Percentiles rank a stretch among this genome's conserved stretches.
Conservation (phyloP, 192 early-diverging fungal species). For the Podila verticillata region DNA sequence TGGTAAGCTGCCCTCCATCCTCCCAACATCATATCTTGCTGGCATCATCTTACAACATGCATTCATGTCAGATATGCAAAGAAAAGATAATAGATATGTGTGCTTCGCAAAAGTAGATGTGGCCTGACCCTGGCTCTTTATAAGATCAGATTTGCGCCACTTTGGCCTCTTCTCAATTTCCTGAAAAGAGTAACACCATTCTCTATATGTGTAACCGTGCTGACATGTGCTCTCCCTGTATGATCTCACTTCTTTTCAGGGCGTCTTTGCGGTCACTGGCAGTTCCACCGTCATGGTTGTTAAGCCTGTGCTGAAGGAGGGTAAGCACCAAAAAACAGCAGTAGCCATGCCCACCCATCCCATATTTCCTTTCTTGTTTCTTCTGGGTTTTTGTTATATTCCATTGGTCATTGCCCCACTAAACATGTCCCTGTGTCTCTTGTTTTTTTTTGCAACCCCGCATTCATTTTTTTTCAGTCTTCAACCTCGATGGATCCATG, state of each 20-base stretch:
- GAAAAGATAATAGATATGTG: too few relatives aligned
- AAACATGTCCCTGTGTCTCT: slow-evolving; percentile 1
- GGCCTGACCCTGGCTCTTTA: too few relatives aligned
- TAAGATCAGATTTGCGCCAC: too few relatives aligned
- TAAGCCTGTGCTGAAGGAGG: slow-evolving; percentile 47
- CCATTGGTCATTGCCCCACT: not conserved
- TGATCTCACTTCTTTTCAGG: slow-evolving; percentile 8
- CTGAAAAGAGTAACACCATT: too few relatives aligned
- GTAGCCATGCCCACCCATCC: too few relatives aligned
- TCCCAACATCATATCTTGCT: too few relatives aligned
- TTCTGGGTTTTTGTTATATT: not conserved
- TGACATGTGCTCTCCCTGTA: not conserved
- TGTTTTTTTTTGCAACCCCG: not conserved
- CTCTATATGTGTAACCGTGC: not conserved
- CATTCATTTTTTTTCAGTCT: slow-evolving; percentile 3
- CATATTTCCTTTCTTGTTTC: not conserved
- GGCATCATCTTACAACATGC: not conserved
- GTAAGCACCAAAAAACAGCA: not conserved
- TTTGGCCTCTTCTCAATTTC: too few relatives aligned
- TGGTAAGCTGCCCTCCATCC: slow-evolving; percentile 33
- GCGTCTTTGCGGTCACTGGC: slow-evolving; percentile 56
- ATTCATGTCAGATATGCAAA: too few relatives aligned
- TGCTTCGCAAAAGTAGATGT: too few relatives aligned
- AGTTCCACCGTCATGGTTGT: slow-evolving; percentile 55
- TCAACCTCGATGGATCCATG: slow-evolving; percentile 39